Evolutionary conservation across 75 land plant species (phyloP).

Genomic region (Cunninghamia lanceolata): DNA sequence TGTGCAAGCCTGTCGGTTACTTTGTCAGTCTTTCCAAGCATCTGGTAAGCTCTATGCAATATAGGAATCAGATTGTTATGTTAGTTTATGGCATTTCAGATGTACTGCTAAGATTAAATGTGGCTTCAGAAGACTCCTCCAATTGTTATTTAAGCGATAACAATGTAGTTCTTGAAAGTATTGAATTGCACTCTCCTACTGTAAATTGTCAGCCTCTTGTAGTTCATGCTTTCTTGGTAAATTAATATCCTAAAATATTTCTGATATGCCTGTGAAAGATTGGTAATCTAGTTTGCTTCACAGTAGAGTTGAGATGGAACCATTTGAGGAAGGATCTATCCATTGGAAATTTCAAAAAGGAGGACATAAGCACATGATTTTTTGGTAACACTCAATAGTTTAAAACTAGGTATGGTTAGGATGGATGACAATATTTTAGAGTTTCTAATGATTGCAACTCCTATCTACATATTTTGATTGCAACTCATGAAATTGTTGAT

Average conservation of each 20-base stretch:
- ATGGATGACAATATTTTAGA: not conserved
- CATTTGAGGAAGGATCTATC: not conserved
- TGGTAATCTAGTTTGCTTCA: not conserved
- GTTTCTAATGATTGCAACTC: not conserved
- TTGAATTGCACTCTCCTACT: not conserved
- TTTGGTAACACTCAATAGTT: not conserved
- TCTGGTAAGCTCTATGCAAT: constrained; percentile 26
- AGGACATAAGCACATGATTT: not conserved
- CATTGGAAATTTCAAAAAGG: not conserved
- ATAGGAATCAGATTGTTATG: not conserved
- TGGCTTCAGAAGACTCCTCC: not conserved
- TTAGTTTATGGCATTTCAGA: not conserved
- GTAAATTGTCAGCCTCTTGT: not conserved
- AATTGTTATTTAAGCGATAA: not conserved
- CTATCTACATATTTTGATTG: no score
- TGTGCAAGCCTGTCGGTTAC: constrained; percentile 60
- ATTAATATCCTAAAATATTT: not conserved
- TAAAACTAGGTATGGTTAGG: not conserved
- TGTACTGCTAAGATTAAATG: not conserved
- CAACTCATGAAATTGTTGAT: not conserved
- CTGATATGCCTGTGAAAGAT: not conserved
- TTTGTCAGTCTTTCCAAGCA: constrained; percentile 43
- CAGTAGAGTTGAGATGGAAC: not conserved
- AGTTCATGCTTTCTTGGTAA: not conserved
- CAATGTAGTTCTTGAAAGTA: not conserved